A percentile compares a stretch with the other conserved stretches of the same genome.
phyloP scores from a whole-genome alignment of 2,329 filamentous ascomycete genomes.

The Cercospora berteroae region DNA sequence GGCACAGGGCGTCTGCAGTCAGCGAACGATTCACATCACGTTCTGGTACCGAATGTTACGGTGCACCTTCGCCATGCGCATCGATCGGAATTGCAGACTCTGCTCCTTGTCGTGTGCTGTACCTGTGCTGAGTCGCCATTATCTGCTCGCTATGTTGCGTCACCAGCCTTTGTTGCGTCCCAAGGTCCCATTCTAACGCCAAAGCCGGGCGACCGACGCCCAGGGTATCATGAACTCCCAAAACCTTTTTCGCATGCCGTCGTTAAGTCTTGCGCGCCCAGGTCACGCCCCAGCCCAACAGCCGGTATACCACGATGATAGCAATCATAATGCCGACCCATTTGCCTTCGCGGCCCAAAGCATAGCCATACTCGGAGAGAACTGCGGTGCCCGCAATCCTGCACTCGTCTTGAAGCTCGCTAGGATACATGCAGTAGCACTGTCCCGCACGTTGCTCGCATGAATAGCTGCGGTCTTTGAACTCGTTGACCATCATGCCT shows the following conservation, averaged over 20 bases:
- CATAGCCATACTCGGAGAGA: slow-evolving; percentile 65
- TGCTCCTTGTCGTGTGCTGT: neutral
- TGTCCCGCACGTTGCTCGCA: slow-evolving; percentile 45
- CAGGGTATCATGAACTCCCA: neutral
- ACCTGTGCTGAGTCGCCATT: neutral
- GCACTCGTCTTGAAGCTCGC: slow-evolving; percentile 60
- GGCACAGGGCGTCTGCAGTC: neutral
- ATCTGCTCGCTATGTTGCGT: neutral
- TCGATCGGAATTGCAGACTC: neutral
- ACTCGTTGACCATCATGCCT: slow-evolving; percentile 93
- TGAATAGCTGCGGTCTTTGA: slow-evolving; percentile 60
- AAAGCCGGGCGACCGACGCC: slow-evolving; percentile 1
- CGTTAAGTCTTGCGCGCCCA: slow-evolving; percentile 23
- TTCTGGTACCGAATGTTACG: neutral
- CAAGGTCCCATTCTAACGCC: neutral
- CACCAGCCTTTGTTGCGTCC: neutral
- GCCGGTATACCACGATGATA: slow-evolving; percentile 68
- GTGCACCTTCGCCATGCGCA: neutral
- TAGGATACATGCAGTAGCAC: slow-evolving; percentile 69
- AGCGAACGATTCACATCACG: neutral
- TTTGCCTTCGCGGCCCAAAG: slow-evolving; percentile 57
- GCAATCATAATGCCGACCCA: slow-evolving; percentile 72
- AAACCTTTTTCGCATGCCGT: neutral
- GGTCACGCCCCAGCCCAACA: slow-evolving; percentile 61
- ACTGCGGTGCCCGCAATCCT: slow-evolving; percentile 68